Evolutionary conservation across 441 rosid species (phyloP).

Genomic region (Pelargonium citronellum): DNA sequence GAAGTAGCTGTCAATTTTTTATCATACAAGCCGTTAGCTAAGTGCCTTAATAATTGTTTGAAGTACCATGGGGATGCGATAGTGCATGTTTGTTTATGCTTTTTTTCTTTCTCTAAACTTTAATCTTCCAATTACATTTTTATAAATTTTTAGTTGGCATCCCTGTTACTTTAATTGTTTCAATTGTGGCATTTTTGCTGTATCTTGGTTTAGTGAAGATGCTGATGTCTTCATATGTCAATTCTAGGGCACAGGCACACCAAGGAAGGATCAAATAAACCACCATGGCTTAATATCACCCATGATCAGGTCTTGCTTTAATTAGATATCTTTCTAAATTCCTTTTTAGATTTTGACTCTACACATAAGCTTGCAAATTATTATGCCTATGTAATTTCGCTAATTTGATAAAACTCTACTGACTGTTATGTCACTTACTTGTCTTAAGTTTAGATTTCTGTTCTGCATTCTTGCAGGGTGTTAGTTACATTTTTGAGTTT

Average conservation of each 20-base stretch:
- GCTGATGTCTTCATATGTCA: constrained; percentile 8
- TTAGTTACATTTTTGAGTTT: constrained; percentile 71
- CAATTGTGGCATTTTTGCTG: neutral
- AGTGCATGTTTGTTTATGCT: neutral
- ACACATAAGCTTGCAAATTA: neutral
- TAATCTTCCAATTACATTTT: neutral
- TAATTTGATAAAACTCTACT: neutral
- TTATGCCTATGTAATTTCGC: neutral
- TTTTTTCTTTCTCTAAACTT: neutral
- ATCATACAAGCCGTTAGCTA: neutral
- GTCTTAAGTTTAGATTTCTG: constrained; percentile 1
- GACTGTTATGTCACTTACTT: neutral
- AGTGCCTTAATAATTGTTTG: neutral
- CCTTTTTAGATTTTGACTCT: neutral
- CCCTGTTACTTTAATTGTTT: neutral
- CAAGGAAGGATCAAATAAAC: constrained; percentile 70
- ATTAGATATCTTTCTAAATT: constrained; percentile 5
- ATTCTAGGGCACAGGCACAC: constrained; percentile 61
- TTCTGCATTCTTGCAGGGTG: constrained; percentile 43
- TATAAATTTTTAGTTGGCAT: neutral
- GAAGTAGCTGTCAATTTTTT: neutral
- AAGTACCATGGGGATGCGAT: neutral
- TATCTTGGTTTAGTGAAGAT: neutral
- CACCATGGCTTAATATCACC: constrained; percentile 81
- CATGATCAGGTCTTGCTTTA: constrained; percentile 45